phyloP scores from a whole-genome alignment of 805 yeast species.

The Phaffomyces antillensis region DNA sequence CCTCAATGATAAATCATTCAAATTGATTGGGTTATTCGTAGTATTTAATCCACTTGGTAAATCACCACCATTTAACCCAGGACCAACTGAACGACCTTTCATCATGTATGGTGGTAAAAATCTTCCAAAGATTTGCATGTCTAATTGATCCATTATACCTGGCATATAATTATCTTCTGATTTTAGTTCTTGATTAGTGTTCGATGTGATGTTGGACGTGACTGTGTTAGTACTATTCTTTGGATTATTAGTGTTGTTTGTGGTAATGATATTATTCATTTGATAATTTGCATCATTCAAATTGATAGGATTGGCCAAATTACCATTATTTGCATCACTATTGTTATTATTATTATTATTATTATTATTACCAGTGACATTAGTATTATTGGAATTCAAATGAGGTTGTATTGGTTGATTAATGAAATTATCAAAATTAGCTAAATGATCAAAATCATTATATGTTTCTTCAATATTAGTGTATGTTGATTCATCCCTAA shows the following conservation, averaged over 20 bases:
- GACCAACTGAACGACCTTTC: constrained; percentile 21
- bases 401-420: constrained; percentile 14
- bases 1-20: constrained; percentile 15
- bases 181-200: background rate
- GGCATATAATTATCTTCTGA: constrained; percentile 44
- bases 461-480: constrained; percentile 18
- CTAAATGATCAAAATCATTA: constrained; percentile 22
- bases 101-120: constrained; percentile 83
- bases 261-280: too few species aligned
- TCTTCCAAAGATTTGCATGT: constrained; percentile 77
- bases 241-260: background rate
- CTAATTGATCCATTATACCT: constrained; percentile 80
- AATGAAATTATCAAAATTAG: constrained; percentile 24
- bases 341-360: background rate
- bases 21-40: constrained; percentile 16
- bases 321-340: background rate
- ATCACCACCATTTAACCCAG: constrained; percentile 24
- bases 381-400: background rate
- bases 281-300: too few species aligned
- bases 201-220: background rate
- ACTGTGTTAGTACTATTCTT: background rate
- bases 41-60: constrained; percentile 22
- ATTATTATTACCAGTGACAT: too few species aligned
- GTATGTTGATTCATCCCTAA: constrained; percentile 5
- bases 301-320: background rate